These are phyloP conservation scores for Blumeriella jaapii DNA, from an alignment of 2,329 filamentous ascomycete genomes.

Conservation along the genomic window DNA sequence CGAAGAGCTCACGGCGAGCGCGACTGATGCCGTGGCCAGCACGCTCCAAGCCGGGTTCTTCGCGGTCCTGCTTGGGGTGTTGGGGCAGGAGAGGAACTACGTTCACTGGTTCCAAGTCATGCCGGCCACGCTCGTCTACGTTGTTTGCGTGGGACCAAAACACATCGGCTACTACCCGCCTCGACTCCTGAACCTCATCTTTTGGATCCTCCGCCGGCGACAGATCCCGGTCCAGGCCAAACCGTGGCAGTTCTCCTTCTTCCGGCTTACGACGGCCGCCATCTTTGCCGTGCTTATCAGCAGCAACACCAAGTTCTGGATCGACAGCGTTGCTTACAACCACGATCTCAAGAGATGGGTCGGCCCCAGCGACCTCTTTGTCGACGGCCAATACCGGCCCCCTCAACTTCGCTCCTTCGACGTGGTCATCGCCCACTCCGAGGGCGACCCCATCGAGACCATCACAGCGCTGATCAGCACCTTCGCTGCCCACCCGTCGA, in stretches of 20 bases:
- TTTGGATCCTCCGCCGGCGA: constrained; percentile 13
- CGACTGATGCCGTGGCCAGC: constrained; percentile 14
- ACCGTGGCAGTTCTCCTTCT: constrained; percentile 17
- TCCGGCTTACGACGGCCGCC: constrained; percentile 15
- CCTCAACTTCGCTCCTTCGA: constrained; percentile 19
- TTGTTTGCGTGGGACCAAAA: constrained; percentile 19
- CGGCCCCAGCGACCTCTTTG: constrained; percentile 6
- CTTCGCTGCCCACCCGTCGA: constrained; percentile 9
- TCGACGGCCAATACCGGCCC: constrained; percentile 20
- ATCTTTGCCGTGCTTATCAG: constrained; percentile 16
- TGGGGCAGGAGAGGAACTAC: constrained; percentile 16
- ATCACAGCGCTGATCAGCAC: constrained; percentile 14
- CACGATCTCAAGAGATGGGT: constrained; percentile 16
- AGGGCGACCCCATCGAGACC: constrained; percentile 13
- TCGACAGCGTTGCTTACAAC: constrained; percentile 17
- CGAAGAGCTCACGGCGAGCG: constrained; percentile 13
- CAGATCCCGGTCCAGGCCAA: constrained; percentile 10
- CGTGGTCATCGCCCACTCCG: constrained; percentile 22
- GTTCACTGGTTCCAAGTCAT: constrained; percentile 21
- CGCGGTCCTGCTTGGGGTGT: constrained; percentile 13
- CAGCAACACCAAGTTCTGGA: constrained; percentile 18
- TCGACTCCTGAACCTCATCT: constrained; percentile 15
- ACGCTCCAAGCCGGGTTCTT: constrained; percentile 21
- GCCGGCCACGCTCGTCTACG: constrained; percentile 18
- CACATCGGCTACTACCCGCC: constrained; percentile 22